Evolutionary conservation across 208 protist species (phyloP).

Genomic region (Wallacemonas sp.): DNA sequence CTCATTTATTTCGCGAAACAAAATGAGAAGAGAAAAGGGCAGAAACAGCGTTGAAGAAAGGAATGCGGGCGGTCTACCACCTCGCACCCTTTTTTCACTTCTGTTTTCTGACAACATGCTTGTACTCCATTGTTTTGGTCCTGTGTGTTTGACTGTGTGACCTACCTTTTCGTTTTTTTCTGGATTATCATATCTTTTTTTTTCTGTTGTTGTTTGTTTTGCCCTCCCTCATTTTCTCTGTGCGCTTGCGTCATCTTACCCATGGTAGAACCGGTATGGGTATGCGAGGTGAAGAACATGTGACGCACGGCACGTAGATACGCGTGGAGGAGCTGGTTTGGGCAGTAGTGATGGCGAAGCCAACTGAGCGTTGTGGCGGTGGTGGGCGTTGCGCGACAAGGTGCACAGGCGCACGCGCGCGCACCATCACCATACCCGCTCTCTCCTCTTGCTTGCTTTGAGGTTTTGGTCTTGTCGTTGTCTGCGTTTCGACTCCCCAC

Average conservation of each 20-base stretch:
- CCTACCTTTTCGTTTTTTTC: neutral
- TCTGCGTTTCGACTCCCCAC: too few relatives aligned
- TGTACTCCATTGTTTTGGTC: constrained; percentile 13
- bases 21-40: neutral
- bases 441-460: too few relatives aligned
- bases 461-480: too few relatives aligned
- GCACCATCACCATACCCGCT: too few relatives aligned
- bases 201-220: neutral
- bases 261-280: constrained; percentile 7
- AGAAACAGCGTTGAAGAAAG: neutral
- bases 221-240: neutral
- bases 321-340: neutral
- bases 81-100: neutral
- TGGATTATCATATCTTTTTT: constrained; percentile 13
- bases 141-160: neutral
- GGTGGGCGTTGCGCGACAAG: too few relatives aligned
- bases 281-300: neutral
- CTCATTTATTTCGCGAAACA: too few relatives aligned
- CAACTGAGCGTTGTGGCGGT: too few relatives aligned
- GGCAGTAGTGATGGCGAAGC: too few relatives aligned
- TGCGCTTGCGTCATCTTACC: neutral
- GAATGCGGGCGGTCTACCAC: neutral
- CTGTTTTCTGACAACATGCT: neutral
- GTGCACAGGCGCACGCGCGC: too few relatives aligned
- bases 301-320: neutral